phyloP scores from a whole-genome alignment of 1,139 yeast species.

The Magnusiomyces suaveolens region DNA sequence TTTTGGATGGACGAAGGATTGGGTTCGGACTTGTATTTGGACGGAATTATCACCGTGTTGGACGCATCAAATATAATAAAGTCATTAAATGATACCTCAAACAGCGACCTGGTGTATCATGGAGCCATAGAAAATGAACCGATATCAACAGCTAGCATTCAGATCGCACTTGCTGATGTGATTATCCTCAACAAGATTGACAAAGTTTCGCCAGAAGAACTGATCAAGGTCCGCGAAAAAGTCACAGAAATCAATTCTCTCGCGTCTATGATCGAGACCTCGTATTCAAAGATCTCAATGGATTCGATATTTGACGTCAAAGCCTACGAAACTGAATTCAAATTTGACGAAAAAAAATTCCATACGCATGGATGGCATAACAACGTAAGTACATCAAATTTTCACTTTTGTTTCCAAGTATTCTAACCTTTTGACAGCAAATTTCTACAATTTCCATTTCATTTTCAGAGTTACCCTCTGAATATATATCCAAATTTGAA shows the following conservation, averaged over 20 bases:
- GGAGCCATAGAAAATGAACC: constrained; percentile 39
- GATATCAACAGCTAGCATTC: constrained; percentile 77
- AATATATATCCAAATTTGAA: constrained; percentile 41
- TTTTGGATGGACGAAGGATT: constrained; percentile 94
- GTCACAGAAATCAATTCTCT: constrained; percentile 53
- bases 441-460: constrained; percentile 54
- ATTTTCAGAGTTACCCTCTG: constrained; percentile 39
- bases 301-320: constrained; percentile 62
- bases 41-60: constrained; percentile 87
- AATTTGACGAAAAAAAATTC: constrained; percentile 9
- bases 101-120: constrained; percentile 50
- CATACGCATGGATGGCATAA: constrained; percentile 14
- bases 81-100: constrained; percentile 63
- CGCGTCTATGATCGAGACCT: constrained; percentile 59
- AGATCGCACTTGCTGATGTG: constrained; percentile 82
- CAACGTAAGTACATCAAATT: not conserved
- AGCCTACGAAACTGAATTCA: constrained; percentile 49
- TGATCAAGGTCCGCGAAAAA: constrained; percentile 29
- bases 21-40: constrained; percentile 73
- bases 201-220: constrained; percentile 28
- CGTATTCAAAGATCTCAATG: constrained; percentile 61
- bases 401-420: not conserved
- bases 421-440: constrained; percentile 27
- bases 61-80: constrained; percentile 62
- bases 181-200: constrained; percentile 73